Base-by-base conservation (phyloP, 441 rosid genomes). In the Populus hybrid region DNA sequence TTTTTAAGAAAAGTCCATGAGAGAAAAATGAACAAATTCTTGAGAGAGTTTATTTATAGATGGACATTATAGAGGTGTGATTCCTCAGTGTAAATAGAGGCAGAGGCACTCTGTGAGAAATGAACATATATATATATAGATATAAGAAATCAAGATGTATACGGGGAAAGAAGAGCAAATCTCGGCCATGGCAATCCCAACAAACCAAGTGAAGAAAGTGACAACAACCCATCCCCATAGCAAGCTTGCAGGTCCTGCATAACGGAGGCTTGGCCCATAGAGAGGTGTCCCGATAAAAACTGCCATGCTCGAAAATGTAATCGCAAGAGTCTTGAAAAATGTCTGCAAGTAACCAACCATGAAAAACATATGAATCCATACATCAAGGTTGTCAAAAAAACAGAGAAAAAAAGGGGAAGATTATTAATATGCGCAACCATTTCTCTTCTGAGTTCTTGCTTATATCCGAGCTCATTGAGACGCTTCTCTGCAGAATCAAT, bases 121-220 rank as follows among this genome's bases (percentile, higher is more conserved):
- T 0, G 59, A 46, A 46, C 53, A n/a, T n/a, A 42, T 11, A 42
- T 11, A 50, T 16, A 12, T 11, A 10, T 40, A 12, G 16, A 42
- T 42, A 42, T 0, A 18, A 50, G 8, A 14, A 50, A 50, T 1
- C 7, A 50, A 50, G 57, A 50, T 16, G 7, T 50, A 24, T 67
- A 90, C 94, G 4, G 92, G 92, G 68, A 88, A 90, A 78, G 94
- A 90, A 79, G 92, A 90, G 75, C 94, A 90, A 76, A 90, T 88
- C 84, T 90, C 94, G 59, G 94, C 87, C 92, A 90, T 90, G 24
- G 94, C 87, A 28, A 88, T 67, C 19, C 94, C 92, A 65, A 88
- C 90, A 82, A 88, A 90, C 86, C 89, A 88, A 50, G 94, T 88
- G 88, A 90, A 90, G 86, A 87, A 87, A 1, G 92, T 73, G 9